Evolutionary conservation across 2,329 filamentous ascomycete genomes (phyloP), one percentile per base, ranked within the genome.

Genomic region (Nigrospora osmanthi): DNA sequence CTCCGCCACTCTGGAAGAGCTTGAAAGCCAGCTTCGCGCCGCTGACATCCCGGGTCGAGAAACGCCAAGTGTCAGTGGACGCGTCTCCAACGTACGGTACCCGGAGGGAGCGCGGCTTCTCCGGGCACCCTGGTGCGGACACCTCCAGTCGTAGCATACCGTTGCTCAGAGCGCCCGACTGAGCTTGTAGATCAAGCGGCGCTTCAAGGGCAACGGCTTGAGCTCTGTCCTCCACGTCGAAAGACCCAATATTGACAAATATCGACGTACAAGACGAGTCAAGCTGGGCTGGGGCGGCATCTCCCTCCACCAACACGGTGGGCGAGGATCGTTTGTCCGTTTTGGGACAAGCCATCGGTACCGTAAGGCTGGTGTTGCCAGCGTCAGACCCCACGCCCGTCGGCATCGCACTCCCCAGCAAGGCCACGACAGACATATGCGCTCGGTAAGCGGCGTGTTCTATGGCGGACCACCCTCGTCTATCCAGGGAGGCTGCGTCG

Each of bases 381-480:
- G 4, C 19, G 4, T 23, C 19, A 4, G 19, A 23, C 23, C 10
- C 39, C 1, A 19, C 23, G 16, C 12, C 6, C 15, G 35, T 32
- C n/a, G 35, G 23, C 13, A 19, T 11, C 14, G 17, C 11, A 11
- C 33, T 4, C 28, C 46, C 19, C 6, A 48, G 36, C 30, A 40
- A 15, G 5, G 30, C 40, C 11, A 46, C 47, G 7, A 48, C 40
- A 14, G 36, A 9, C 43, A 44, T 48, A 15, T 48, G 43, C 11
- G 35, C 47, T 32, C 44, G 42, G 40, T 49, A 49, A 6, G 44
- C 35, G 12, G 47, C 47, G 23, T 46, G 40, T n/a, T 46, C 47
- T 23, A 46, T 35, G 30, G 47, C 41, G n/a, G 47, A 32, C 47
- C 47, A 49, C 35, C 44, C 47, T n/a, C 40, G 40, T n/a, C 17